Base-by-base conservation (phyloP, 495 filamentous ascomycete species). In the Talaromyces thailandensis region DNA sequence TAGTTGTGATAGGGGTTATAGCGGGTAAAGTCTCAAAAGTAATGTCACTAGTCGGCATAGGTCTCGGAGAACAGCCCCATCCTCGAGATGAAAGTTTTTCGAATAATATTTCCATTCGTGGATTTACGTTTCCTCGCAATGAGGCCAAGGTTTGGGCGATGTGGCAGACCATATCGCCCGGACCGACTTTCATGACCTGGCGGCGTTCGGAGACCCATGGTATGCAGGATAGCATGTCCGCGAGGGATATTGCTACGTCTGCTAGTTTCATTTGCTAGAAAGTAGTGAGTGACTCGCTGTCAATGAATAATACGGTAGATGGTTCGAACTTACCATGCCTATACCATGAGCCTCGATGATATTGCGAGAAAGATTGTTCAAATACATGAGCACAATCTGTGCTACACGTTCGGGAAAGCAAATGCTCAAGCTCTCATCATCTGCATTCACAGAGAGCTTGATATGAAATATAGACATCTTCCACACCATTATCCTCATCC, bases 401-500 rank as follows among this genome's bases (percentile, higher is more conserved):
- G 77, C 77, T 25, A 81, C 74, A 24, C 73, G 65, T 14, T 76
- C 69, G 0, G 78, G 78, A 31, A 75, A 75, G 23, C 40, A 48
- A 23, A 61, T 50, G 18, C 59, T 61, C 16, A 61, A 24, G 28
- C 52, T 61, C 25, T 69, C 70, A 11, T 61, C 43, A 28, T 61
- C 43, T 16, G 59, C 21, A 29, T 61, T 32, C 28, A 26, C 59
- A 35, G 59, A 61, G 16, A 61, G 59, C 21, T 61, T 61, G 26
- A 61, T 52, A 24, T 61, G 59, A 18, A 61, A 61, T 31, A 61
- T 61, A 0, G 74, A 68, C 6, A 74, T 68, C 40, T 75, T 70
- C 78, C 78, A 81, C 40, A 79, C 58, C 7, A 78, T 65, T 48
- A 79, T 75, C 14, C 75, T 71, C 77, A 81, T 79, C 78, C 78